Percentiles rank a stretch among this genome's conserved stretches.
Evolutionary conservation across 202 grass and related monocot genomes (phyloP).

Genomic region (Cymbopogon flexuosus): DNA sequence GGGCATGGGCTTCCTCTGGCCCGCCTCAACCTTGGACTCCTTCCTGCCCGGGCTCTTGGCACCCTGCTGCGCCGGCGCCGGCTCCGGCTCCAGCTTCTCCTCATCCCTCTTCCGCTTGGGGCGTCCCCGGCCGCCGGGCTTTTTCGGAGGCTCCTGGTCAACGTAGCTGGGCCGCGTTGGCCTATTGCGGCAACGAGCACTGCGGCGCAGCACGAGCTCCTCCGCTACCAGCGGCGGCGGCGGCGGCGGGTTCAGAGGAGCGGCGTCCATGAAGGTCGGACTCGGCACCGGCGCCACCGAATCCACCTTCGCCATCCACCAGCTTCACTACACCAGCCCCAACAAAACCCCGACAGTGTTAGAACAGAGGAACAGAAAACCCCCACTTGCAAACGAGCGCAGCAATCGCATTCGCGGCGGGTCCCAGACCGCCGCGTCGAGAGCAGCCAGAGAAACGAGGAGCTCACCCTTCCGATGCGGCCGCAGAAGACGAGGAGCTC

Average conservation of each 20-base stretch:
- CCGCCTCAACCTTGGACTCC: neutral
- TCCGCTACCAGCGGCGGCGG: constrained; percentile 7
- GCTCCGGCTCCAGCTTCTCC: constrained; percentile 25
- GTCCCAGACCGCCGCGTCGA: neutral
- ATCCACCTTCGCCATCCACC: constrained; percentile 26
- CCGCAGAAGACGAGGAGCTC: neutral
- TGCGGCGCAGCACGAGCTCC: constrained; percentile 39
- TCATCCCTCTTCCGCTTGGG: constrained; percentile 37
- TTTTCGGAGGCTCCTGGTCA: constrained; percentile 28
- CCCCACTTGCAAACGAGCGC: neutral
- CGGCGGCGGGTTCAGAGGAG: neutral
- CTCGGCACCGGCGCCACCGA: constrained; percentile 35
- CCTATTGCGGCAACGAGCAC: constrained; percentile 38
- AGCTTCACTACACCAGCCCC: constrained; percentile 1
- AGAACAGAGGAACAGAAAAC: neutral
- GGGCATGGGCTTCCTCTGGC: constrained; percentile 3
- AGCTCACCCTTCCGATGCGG: constrained; percentile 17
- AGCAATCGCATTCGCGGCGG: neutral
- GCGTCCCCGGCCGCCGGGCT: constrained; percentile 15
- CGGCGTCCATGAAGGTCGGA: constrained; percentile 5
- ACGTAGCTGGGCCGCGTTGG: constrained; percentile 3
- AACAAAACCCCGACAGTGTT: neutral
- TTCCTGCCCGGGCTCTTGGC: neutral
- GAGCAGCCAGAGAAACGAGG: neutral
- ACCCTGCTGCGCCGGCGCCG: neutral